phyloP scores from a whole-genome alignment of 306 rosid genomes.

The Spatholobus suberectus region DNA sequence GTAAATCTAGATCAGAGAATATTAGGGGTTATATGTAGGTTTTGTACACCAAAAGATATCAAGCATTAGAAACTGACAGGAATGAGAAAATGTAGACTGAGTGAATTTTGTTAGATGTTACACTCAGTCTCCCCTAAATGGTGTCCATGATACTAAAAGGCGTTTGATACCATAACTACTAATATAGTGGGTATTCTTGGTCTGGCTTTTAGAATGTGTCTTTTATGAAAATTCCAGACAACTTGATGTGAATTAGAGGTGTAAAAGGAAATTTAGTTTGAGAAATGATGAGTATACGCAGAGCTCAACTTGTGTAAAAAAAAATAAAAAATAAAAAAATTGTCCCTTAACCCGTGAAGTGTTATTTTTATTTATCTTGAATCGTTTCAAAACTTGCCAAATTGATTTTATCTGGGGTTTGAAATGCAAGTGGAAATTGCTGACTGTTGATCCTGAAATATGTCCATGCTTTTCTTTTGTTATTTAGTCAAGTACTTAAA shows the following conservation, averaged over 20 bases:
- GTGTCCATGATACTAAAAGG: constrained; percentile 29
- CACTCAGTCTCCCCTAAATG: constrained; percentile 59
- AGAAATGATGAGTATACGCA: not conserved
- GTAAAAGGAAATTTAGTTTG: constrained; percentile 7
- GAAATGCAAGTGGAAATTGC: not conserved
- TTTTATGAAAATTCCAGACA: not conserved
- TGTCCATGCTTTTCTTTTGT: not conserved
- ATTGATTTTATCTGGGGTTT: not conserved
- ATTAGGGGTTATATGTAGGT: constrained; percentile 40
- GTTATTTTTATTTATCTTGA: not conserved
- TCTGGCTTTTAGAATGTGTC: constrained; percentile 29
- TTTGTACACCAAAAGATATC: constrained; percentile 52
- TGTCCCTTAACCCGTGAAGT: not conserved
- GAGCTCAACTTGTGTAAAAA: not conserved
- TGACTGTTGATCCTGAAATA: not conserved
- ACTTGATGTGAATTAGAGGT: constrained; percentile 9
- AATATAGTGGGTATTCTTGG: constrained; percentile 38
- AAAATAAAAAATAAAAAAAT: no score
- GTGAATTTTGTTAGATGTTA: constrained; percentile 92
- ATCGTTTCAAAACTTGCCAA: not conserved
- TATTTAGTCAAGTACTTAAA: not conserved
- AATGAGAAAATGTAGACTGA: constrained; percentile 50
- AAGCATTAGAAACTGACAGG: constrained; percentile 41
- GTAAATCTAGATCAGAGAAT: constrained; percentile 56
- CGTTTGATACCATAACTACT: constrained; percentile 20